Percentiles rank a stretch among this genome's conserved stretches.
Conservation (phyloP, 2,329 filamentous ascomycete genomes). For the Botrytis fragariae region DNA sequence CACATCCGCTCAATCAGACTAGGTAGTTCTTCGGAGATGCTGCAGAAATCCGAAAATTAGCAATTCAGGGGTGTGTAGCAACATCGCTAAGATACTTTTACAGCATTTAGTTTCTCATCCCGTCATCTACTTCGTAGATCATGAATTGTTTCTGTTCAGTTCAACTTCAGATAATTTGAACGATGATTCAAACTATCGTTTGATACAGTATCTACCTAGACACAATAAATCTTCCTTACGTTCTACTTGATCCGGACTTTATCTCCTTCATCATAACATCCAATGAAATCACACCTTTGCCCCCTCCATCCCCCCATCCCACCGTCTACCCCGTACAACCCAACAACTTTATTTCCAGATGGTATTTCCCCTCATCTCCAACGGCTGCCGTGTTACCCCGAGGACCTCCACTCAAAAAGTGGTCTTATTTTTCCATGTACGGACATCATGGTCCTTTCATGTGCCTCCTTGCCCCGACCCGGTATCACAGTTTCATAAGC, state of each 20-base stretch:
- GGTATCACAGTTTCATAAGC: constrained; percentile 19
- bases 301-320: no score
- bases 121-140: not conserved
- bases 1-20: not conserved
- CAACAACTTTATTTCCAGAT: constrained; percentile 2
- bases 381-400: constrained; percentile 19
- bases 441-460: not conserved
- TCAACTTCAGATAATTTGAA: not conserved
- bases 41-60: not conserved
- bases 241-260: not conserved
- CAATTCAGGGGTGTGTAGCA: not conserved
- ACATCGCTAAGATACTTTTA: not conserved
- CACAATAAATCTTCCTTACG: not conserved
- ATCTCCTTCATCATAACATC: not conserved
- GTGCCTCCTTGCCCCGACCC: constrained; percentile 1
- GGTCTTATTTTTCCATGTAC: constrained; percentile 10
- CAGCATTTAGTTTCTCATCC: not conserved
- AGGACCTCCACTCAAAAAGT: constrained; percentile 6
- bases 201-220: not conserved
- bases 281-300: not conserved
- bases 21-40: not conserved
- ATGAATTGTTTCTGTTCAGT: not conserved
- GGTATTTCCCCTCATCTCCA: constrained; percentile 17
- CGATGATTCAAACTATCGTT: not conserved
- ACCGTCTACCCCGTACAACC: not conserved